phyloP scores from a whole-genome alignment of 2,329 filamentous ascomycete species.

The Fusarium subtropicale region DNA sequence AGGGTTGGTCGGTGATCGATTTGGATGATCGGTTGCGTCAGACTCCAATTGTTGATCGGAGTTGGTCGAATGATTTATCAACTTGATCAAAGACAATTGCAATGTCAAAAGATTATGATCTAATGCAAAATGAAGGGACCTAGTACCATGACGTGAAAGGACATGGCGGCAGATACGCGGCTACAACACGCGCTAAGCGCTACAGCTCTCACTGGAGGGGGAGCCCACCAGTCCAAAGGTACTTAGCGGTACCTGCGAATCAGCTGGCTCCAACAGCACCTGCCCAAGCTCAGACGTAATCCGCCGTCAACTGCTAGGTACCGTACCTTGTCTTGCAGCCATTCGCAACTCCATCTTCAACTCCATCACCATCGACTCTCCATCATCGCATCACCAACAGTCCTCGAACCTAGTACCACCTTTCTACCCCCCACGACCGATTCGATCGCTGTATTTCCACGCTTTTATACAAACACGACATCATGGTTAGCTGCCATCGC shows the following conservation, averaged over 20 bases:
- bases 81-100: background rate
- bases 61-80: background rate
- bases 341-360: conserved; percentile 30
- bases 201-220: conserved; percentile 8
- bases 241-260: conserved; percentile 28
- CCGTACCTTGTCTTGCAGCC: conserved; percentile 33
- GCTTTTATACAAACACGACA: conserved; percentile 14
- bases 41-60: too few relatives aligned
- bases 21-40: background rate
- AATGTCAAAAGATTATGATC: conserved; percentile 11
- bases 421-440: background rate
- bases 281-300: conserved; percentile 43
- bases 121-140: conserved; percentile 25
- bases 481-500: conserved; percentile 40
- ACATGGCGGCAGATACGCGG: conserved; percentile 30
- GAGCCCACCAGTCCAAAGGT: conserved; percentile 15
- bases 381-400: conserved; percentile 26
- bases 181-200: conserved; percentile 34
- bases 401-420: background rate
- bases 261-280: conserved; percentile 27
- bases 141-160: conserved; percentile 38
- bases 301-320: conserved; percentile 30
- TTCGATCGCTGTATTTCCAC: background rate
- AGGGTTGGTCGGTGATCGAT: background rate
- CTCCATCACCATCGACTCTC: conserved; percentile 33